Base-by-base conservation (phyloP, 331 rosid species). In the Dryas integrifolia region DNA sequence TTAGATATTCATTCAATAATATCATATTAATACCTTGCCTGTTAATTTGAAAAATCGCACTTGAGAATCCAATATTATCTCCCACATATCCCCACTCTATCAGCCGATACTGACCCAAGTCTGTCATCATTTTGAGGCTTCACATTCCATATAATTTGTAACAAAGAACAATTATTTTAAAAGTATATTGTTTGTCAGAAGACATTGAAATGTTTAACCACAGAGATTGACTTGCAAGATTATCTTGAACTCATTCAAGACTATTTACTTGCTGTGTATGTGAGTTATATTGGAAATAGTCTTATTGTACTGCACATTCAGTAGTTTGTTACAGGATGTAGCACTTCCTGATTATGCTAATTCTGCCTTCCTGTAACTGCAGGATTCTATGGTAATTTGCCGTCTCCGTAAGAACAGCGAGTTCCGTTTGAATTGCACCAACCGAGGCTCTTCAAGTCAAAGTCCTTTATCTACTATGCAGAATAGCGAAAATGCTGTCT, bases 311-410 rank as follows among this genome's bases (percentile, higher is more conserved):
- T 70, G 58, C 72, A 51, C 4, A 26, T 70, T 53, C 60, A 44
- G 5, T 70, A 38, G 5, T 58, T 26, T 30, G 48, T 40, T 66
- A 4, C 14, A 11, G 43, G 49, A 41, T 49, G 4, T 43, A 6
- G 38, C 9, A 9, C 16, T 15, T 55, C 43, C 49, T 35, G 24
- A 9, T 35, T 2, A 30, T 30, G 35, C 35, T 30, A 30, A 13
- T 53, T 35, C 3, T 70, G 53, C 46, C 2, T 41, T 53, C 1
- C 0, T 76, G 21, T 63, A 13, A 40, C 8, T 50, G 66, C 78
- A 91, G 97, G 97, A 91, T 81, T 81, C 85, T 56, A 76, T 87
- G 86, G 96, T 91, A 1, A 80, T 91, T 57, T 91, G 96, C 79
- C 97, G 92, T 39, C 92, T 91, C 26, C 84, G 88, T 77, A 91